Evolutionary conservation across 352 stramenopile genomes (phyloP).

Genomic region (Pythium brachiatum): DNA sequence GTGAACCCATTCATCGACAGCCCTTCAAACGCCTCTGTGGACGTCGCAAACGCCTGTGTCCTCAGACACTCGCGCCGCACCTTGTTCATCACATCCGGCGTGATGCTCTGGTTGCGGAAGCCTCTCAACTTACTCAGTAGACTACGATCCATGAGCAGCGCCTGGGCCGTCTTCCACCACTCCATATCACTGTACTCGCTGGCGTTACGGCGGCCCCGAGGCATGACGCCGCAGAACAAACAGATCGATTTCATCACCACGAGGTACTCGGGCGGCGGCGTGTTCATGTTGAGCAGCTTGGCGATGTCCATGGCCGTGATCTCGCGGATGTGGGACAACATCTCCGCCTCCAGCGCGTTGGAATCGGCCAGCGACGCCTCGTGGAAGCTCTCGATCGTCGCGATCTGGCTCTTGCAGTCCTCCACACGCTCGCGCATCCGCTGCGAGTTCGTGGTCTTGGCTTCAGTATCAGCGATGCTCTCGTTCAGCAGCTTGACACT

Average conservation of each 20-base stretch:
- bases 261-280: constrained; percentile 46
- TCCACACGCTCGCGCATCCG: constrained; percentile 54
- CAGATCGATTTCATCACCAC: constrained; percentile 77
- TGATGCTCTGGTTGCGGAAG: constrained; percentile 48
- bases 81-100: constrained; percentile 73
- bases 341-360: constrained; percentile 51
- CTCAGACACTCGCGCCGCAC: constrained; percentile 69
- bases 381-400: constrained; percentile 41
- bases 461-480: constrained; percentile 70
- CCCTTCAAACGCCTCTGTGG: constrained; percentile 27
- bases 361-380: constrained; percentile 53
- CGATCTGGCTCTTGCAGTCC: constrained; percentile 51
- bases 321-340: constrained; percentile 56
- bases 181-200: constrained; percentile 72
- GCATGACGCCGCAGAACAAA: constrained; percentile 58
- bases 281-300: constrained; percentile 49
- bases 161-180: constrained; percentile 80
- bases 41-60: constrained; percentile 39
- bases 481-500: constrained; percentile 56
- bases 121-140: constrained; percentile 54
- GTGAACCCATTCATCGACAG: constrained; percentile 3
- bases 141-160: constrained; percentile 75
- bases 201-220: constrained; percentile 47
- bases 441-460: constrained; percentile 43
- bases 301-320: constrained; percentile 81